Evolutionary conservation across 2,329 filamentous ascomycete species (phyloP).

Genomic region (Exserohilum turcica): DNA sequence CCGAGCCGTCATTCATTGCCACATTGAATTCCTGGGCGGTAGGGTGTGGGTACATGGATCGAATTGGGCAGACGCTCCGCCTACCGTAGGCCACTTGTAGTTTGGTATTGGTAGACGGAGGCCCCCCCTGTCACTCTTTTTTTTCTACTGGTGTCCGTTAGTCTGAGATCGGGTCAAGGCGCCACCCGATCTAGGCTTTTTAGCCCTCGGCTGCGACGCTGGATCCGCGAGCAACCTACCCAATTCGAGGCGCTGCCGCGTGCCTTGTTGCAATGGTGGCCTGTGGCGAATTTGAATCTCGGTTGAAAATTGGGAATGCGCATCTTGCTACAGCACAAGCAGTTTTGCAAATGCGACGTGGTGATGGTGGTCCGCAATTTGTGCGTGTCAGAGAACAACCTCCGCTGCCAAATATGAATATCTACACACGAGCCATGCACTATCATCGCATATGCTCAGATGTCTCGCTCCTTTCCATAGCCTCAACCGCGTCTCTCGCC

Average conservation of each 20-base stretch:
- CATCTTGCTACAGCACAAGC: neutral
- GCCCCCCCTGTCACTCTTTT: neutral
- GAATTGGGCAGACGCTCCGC: neutral
- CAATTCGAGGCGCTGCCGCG: neutral
- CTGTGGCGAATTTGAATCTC: neutral
- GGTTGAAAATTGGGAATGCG: neutral
- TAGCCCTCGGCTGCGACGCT: neutral
- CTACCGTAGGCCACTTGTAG: neutral
- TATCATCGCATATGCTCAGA: slow-evolving; percentile 11
- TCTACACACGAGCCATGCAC: neutral
- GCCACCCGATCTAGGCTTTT: neutral
- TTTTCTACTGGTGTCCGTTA: neutral
- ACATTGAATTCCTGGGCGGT: neutral
- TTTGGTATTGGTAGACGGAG: neutral
- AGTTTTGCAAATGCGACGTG: neutral
- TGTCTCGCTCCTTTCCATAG: slow-evolving; percentile 39
- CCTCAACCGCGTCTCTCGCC: slow-evolving; percentile 31
- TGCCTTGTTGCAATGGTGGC: neutral
- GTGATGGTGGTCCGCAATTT: neutral
- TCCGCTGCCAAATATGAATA: neutral
- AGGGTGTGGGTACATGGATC: neutral
- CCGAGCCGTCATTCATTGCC: neutral
- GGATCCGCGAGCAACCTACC: neutral
- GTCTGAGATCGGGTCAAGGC: neutral
- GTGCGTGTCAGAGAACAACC: too few relatives aligned